Conservation (phyloP, 2,329 filamentous ascomycete genomes). For the Phialophora chinensis region DNA sequence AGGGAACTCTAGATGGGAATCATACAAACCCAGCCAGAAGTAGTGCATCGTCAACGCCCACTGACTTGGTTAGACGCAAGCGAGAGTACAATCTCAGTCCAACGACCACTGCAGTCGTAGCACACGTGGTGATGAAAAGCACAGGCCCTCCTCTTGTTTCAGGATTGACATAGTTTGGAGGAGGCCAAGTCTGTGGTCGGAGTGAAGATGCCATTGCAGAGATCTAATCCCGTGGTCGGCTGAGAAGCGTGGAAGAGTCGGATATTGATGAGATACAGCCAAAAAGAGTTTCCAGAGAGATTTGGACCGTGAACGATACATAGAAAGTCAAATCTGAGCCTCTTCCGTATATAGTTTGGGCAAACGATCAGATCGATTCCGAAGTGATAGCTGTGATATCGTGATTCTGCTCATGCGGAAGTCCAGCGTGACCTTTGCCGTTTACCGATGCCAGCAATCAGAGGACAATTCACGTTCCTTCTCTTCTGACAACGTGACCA, state of each 20-base stretch:
- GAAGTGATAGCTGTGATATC: neutral
- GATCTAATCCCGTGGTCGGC: neutral
- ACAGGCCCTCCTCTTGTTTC: conserved; percentile 19
- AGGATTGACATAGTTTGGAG: conserved; percentile 27
- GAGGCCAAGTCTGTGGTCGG: conserved; percentile 23
- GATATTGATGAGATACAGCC: neutral
- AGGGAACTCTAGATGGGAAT: neutral
- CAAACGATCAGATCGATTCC: neutral
- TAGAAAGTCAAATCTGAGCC: neutral
- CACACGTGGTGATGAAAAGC: conserved; percentile 24
- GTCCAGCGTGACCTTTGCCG: neutral
- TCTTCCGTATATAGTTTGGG: neutral
- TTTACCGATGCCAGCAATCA: neutral
- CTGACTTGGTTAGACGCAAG: conserved; percentile 11
- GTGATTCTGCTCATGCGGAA: neutral
- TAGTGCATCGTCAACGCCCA: conserved; percentile 30
- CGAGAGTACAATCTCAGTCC: conserved; percentile 28
- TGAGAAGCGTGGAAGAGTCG: neutral
- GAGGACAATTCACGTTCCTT: neutral
- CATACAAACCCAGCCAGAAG: conserved; percentile 29
- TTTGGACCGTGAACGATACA: neutral
- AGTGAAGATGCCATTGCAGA: conserved; percentile 3
- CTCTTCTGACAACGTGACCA: neutral
- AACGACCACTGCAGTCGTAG: conserved; percentile 20
- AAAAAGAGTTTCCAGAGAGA: neutral